Conservation (phyloP, 306 rosid genomes). For the Gynostemma pentaphyllum region DNA sequence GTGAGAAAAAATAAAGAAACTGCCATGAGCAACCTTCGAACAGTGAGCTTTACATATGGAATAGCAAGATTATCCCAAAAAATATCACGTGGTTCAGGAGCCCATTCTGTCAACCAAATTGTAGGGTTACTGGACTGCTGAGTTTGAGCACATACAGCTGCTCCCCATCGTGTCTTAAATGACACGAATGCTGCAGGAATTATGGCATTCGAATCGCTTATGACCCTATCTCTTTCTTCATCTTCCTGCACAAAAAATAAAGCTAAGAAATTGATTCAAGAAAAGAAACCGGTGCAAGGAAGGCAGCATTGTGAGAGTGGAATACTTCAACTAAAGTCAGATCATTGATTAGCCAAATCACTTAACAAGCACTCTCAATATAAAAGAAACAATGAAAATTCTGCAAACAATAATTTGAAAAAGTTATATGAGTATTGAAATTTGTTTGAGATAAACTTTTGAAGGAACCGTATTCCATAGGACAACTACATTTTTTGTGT, state of each 20-base stretch:
- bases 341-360: background rate
- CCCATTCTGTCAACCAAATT: slow-evolving; percentile 94
- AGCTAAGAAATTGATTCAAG: background rate
- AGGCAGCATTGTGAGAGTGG: background rate
- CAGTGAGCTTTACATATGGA: slow-evolving; percentile 62
- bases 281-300: slow-evolving; percentile 1
- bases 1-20: slow-evolving; percentile 47
- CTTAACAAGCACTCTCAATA: background rate
- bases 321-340: background rate
- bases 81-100: slow-evolving; percentile 83
- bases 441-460: background rate
- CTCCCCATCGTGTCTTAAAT: slow-evolving; percentile 77
- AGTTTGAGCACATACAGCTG: slow-evolving; percentile 94
- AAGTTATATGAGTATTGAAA: no score
- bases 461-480: background rate
- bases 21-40: slow-evolving; percentile 51
- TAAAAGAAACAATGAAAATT: no score
- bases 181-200: slow-evolving; percentile 94
- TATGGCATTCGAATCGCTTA: slow-evolving; percentile 42
- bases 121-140: slow-evolving; percentile 76
- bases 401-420: no score
- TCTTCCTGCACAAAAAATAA: slow-evolving; percentile 54
- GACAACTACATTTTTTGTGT: background rate
- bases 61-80: slow-evolving; percentile 80
- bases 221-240: slow-evolving; percentile 53